Percentiles rank a stretch among this genome's conserved stretches.
Conservation (phyloP, 352 stramenopile species). For the Phytophthora parvispora region DNA sequence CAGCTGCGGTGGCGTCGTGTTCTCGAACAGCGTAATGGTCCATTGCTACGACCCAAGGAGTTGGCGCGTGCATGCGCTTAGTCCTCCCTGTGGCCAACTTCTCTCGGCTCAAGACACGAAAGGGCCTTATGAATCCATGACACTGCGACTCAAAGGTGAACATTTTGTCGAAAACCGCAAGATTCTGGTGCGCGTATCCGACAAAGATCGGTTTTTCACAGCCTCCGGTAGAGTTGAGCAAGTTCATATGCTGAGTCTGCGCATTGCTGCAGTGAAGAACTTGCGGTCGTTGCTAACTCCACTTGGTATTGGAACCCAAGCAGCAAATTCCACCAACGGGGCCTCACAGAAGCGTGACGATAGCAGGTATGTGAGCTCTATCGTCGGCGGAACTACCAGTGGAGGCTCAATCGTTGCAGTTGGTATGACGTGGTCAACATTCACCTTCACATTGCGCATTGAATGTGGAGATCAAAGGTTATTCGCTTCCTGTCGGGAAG, state of each 20-base stretch:
- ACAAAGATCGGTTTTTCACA: slow-evolving; percentile 55
- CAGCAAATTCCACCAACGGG: background rate
- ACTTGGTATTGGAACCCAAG: slow-evolving; percentile 18
- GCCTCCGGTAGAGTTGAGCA: slow-evolving; percentile 43
- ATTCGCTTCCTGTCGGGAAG: slow-evolving; percentile 58
- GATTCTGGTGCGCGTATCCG: slow-evolving; percentile 61
- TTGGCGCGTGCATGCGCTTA: slow-evolving; percentile 52
- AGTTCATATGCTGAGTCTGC: slow-evolving; percentile 62
- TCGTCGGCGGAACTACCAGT: slow-evolving; percentile 13
- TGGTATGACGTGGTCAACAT: slow-evolving; percentile 30
- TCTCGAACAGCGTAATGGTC: slow-evolving; percentile 73
- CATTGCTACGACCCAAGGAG: slow-evolving; percentile 78
- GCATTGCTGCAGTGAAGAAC: slow-evolving; percentile 61
- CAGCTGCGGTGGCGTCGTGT: slow-evolving; percentile 53
- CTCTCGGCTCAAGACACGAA: background rate
- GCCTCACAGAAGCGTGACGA: slow-evolving; percentile 40
- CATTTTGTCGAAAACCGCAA: slow-evolving; percentile 81
- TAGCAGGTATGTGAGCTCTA: slow-evolving; percentile 8
- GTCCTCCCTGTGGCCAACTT: slow-evolving; percentile 62
- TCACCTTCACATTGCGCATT: slow-evolving; percentile 60
- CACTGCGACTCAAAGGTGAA: slow-evolving; percentile 59
- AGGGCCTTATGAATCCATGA: slow-evolving; percentile 16
- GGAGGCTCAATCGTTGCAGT: slow-evolving; percentile 15
- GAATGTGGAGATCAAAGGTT: slow-evolving; percentile 57
- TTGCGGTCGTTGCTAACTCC: slow-evolving; percentile 47